phyloP scores from a whole-genome alignment of 2,329 filamentous ascomycete species.

The Monosporascus sp. region DNA sequence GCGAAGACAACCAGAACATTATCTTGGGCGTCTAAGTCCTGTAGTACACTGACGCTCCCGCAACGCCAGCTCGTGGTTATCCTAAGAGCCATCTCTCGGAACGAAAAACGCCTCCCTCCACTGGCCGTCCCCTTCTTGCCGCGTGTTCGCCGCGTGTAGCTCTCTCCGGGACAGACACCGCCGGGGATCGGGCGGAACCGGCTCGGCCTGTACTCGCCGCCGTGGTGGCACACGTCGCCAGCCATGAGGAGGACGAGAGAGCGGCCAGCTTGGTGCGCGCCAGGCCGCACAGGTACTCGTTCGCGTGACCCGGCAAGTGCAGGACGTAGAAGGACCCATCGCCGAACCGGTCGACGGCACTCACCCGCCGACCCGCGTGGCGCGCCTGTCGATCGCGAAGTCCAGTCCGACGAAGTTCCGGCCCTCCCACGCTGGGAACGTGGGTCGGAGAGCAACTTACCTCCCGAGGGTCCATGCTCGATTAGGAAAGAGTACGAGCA shows the following conservation, averaged over 20 bases:
- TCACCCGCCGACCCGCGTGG: constrained; percentile 11
- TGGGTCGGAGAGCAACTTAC: constrained; percentile 15
- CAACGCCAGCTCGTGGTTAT: constrained; percentile 6
- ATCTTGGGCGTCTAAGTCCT: constrained; percentile 16
- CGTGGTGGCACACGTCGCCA: constrained; percentile 17
- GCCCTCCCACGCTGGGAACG: constrained; percentile 13
- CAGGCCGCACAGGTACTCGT: constrained; percentile 19
- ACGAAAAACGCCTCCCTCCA: not conserved
- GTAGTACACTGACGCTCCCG: constrained; percentile 11
- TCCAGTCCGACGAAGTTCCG: constrained; percentile 16
- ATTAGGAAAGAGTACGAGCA: constrained; percentile 18
- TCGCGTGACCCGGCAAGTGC: constrained; percentile 18
- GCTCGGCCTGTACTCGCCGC: constrained; percentile 15
- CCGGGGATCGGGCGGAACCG: constrained; percentile 15
- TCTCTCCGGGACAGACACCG: not conserved
- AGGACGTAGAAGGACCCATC: constrained; percentile 23
- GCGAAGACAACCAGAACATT: constrained; percentile 16
- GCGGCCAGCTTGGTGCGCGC: constrained; percentile 11
- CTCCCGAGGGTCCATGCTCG: constrained; percentile 11
- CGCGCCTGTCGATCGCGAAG: not conserved
- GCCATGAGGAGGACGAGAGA: constrained; percentile 10
- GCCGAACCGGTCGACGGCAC: constrained; percentile 19
- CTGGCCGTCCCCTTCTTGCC: not conserved
- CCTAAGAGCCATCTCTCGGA: constrained; percentile 1
- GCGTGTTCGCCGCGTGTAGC: not conserved